Evolutionary conservation across 2,329 filamentous ascomycete genomes (phyloP).

Genomic region (Sporothrix protearum): DNA sequence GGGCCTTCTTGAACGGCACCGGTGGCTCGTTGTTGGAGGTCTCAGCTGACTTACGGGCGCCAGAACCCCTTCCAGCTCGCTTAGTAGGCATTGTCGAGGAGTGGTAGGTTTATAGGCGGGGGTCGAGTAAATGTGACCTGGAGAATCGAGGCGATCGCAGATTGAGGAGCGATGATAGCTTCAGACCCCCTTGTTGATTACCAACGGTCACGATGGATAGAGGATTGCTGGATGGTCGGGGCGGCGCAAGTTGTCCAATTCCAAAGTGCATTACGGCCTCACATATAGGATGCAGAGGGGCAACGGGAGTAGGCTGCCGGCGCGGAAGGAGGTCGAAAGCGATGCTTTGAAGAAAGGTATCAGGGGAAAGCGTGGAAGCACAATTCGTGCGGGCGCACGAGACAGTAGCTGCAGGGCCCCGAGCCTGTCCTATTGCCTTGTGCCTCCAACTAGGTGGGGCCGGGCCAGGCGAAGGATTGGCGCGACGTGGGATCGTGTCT

Average conservation of each 20-base stretch:
- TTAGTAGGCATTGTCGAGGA: constrained; percentile 27
- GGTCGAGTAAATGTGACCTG: not conserved
- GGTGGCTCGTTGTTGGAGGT: constrained; percentile 41
- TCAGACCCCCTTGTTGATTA: not conserved
- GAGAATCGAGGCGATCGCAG: not conserved
- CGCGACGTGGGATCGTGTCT: not conserved
- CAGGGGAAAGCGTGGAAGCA: not conserved
- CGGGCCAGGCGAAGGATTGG: not conserved
- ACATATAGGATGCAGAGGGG: not conserved
- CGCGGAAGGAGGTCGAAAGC: not conserved
- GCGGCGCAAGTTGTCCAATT: not conserved
- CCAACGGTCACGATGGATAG: not conserved
- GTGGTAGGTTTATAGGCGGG: not conserved
- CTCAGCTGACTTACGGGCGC: not conserved
- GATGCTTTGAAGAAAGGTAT: not conserved
- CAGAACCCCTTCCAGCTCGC: constrained; percentile 31
- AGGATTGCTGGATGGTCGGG: not conserved
- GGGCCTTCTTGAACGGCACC: constrained; percentile 64
- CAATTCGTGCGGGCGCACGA: not conserved
- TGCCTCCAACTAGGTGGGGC: not conserved
- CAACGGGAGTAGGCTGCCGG: not conserved
- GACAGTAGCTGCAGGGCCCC: not conserved
- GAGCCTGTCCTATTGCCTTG: not conserved
- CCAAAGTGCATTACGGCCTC: not conserved
- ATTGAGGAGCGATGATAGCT: not conserved